Percentiles rank a stretch among this genome's conserved stretches.
phyloP scores from a whole-genome alignment of 495 filamentous ascomycete genomes.

The Penicillium malachiteum region DNA sequence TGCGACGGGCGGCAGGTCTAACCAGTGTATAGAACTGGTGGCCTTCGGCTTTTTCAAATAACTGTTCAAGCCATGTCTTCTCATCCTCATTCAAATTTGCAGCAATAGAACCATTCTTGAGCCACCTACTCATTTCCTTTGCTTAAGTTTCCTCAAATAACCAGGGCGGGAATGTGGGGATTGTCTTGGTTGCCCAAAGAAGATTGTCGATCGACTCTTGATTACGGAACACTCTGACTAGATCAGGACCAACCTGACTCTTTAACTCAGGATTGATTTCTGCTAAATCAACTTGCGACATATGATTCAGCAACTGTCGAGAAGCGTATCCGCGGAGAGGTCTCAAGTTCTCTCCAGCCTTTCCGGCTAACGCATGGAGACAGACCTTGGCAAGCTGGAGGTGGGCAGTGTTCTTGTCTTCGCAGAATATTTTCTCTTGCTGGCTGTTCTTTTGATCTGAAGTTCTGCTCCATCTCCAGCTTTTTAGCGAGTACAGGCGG shows the following conservation, averaged over 20 bases:
- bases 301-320: slow-evolving; percentile 1
- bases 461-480: slow-evolving; percentile 7
- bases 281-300: slow-evolving; percentile 4
- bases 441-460: slow-evolving; percentile 1
- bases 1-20: neutral
- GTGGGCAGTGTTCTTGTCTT: slow-evolving; percentile 9
- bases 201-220: slow-evolving; percentile 8
- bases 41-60: neutral
- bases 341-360: neutral
- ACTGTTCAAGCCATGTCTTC: neutral
- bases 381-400: slow-evolving; percentile 5
- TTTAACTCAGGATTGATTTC: slow-evolving; percentile 3
- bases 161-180: neutral
- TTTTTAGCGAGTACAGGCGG: slow-evolving; percentile 5
- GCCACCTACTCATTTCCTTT: neutral
- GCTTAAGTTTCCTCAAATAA: neutral
- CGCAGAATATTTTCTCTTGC: slow-evolving; percentile 6
- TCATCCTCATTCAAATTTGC: neutral
- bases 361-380: neutral
- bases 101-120: neutral
- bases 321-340: slow-evolving; percentile 5
- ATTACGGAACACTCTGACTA: slow-evolving; percentile 6
- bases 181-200: slow-evolving; percentile 1
- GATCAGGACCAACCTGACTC: slow-evolving; percentile 2
- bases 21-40: neutral